These are phyloP conservation scores for Fimicolochytrium jonesii DNA, from an alignment of 192 early-diverging fungal species.

Conservation along the genomic window DNA sequence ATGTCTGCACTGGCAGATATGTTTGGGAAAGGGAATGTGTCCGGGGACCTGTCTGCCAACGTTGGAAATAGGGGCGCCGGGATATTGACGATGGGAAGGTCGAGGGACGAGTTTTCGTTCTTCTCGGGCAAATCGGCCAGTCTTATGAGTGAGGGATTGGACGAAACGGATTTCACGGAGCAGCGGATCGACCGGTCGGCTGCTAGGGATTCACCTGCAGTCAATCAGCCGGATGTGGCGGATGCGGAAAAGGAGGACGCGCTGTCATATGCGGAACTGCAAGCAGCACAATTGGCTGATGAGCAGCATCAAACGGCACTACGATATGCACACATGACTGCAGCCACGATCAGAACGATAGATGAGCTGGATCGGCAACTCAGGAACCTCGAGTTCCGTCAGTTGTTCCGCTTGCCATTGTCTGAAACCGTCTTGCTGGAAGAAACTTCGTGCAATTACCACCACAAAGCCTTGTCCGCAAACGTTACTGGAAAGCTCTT, in stretches of 20 bases:
- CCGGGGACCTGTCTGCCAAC: slow-evolving; percentile 50
- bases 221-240: background rate
- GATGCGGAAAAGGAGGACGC: background rate
- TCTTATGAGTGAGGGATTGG: slow-evolving; percentile 28
- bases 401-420: slow-evolving; percentile 40
- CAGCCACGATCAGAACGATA: slow-evolving; percentile 28
- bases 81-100: slow-evolving; percentile 33
- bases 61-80: slow-evolving; percentile 36
- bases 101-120: slow-evolving; percentile 33
- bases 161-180: slow-evolving; percentile 49
- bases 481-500: slow-evolving; percentile 38
- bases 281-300: background rate
- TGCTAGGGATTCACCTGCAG: background rate
- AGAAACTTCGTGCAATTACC: slow-evolving; percentile 40
- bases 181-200: slow-evolving; percentile 4
- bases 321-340: slow-evolving; percentile 36
- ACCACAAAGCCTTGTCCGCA: slow-evolving; percentile 23
- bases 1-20: slow-evolving; percentile 47
- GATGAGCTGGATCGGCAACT: slow-evolving; percentile 42
- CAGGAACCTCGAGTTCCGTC: slow-evolving; percentile 48
- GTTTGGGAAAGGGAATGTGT: slow-evolving; percentile 51
- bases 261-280: background rate
- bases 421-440: slow-evolving; percentile 43
- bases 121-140: slow-evolving; percentile 19
- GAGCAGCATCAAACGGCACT: background rate